Evolutionary conservation across 2,329 filamentous ascomycete genomes (phyloP).

Genomic region (Arthrocladium fulminans): DNA sequence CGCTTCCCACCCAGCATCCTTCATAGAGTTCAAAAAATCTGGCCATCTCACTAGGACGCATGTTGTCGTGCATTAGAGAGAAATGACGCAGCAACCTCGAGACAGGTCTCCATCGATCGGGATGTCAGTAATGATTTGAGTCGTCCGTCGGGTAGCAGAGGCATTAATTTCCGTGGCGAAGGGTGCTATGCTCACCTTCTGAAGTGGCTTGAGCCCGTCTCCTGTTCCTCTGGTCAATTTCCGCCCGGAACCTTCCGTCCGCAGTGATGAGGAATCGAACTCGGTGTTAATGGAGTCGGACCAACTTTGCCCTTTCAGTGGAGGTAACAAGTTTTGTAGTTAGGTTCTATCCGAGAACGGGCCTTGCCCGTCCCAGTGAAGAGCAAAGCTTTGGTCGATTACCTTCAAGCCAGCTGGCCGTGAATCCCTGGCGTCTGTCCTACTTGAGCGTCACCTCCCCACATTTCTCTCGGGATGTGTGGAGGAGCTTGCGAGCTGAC

Average conservation of each 20-base stretch:
- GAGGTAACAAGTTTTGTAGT: background rate
- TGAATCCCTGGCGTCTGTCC: background rate
- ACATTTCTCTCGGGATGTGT: background rate
- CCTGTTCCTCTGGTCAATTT: background rate
- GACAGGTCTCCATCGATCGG: background rate
- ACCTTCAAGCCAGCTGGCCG: background rate
- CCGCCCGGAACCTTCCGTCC: background rate
- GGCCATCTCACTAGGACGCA: background rate
- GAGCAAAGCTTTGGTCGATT: background rate
- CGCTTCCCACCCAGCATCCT: slow-evolving; percentile 1
- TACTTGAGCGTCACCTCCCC: background rate
- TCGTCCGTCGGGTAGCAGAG: background rate
- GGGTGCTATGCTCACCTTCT: background rate
- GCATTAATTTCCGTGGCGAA: background rate
- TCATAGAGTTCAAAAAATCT: background rate
- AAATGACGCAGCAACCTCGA: background rate
- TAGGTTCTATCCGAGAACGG: background rate
- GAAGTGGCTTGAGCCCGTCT: slow-evolving; percentile 1
- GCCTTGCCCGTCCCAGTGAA: background rate
- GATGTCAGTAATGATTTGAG: background rate
- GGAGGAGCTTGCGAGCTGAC: background rate
- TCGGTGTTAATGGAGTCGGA: background rate
- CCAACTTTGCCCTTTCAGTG: background rate
- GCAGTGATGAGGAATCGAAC: slow-evolving; percentile 4
- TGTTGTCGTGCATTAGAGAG: slow-evolving; percentile 2